Base-by-base conservation (phyloP, 352 stramenopile species). In the Globisporangium okanoganense region DNA sequence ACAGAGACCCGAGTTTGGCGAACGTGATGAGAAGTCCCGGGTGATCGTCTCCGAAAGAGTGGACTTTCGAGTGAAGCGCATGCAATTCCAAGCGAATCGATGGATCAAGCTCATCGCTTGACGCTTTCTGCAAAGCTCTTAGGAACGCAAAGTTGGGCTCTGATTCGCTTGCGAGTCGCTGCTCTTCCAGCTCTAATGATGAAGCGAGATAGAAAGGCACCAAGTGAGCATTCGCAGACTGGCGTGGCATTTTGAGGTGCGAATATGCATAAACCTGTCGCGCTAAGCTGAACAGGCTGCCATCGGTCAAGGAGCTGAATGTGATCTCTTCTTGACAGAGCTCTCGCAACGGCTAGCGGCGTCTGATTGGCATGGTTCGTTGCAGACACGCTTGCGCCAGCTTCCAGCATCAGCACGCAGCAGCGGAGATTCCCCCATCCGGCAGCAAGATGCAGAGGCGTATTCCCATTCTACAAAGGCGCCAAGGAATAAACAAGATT, bases 401-500 rank as follows among this genome's bases (percentile, higher is more conserved):
- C 67, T 66, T 92, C 80, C 5, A 92, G 63, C 14, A 90, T 58
- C 48, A 90, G 36, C 9, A 88, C 70, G 8, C 75, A 74, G 36
- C 77, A 88, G 3, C 66, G 56, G 9, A 87, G 49, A 33, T 85
- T 76, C 20, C 83, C 81, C 75, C 79, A 92, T 0, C 80, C 83
- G 58, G 81, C 77, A n/a, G 79, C 77, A 31, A 92, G 44, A 55
- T 92, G 81, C 9, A 92, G 56, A 10, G 83, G 67, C 6, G 81
- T 86, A 45, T 90, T 89, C n/a, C 81, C 77, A 54, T 71, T 66
- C 83, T 92, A 54, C 5, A 57, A n/a, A 56, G 10, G n/a, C 22
- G 38, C 14, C 24, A 18, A 43, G 0, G 16, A 20, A 18, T n/a
- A n/a, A 13, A 7, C 20, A 24, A n/a, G 20, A 40, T 14, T n/a